phyloP scores from a whole-genome alignment of 768 basidiomycete species.

The Tulasnella sp. region DNA sequence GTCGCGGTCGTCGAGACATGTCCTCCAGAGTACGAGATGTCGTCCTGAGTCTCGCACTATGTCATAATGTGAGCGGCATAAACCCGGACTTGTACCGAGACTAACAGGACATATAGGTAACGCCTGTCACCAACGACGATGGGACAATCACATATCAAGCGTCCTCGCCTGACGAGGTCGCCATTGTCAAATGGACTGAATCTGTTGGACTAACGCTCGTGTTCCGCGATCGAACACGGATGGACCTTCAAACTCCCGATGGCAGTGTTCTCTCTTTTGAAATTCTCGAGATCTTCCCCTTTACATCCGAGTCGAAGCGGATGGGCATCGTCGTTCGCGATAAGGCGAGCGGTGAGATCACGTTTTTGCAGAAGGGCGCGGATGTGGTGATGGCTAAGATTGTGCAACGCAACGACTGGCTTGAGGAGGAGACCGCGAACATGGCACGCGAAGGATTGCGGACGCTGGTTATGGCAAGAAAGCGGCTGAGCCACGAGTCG shows the following conservation, averaged over 20 bases:
- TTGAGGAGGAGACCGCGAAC: slow-evolving; percentile 96
- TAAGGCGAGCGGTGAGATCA: slow-evolving; percentile 56
- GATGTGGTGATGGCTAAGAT: slow-evolving; percentile 97
- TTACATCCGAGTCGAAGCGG: slow-evolving; percentile 96
- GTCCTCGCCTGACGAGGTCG: slow-evolving; percentile 97
- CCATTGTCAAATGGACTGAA: slow-evolving; percentile 94
- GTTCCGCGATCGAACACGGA: slow-evolving; percentile 81
- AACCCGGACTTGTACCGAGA: neutral
- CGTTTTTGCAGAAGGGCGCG: slow-evolving; percentile 91
- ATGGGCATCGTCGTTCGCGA: slow-evolving; percentile 98
- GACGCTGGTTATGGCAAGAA: slow-evolving; percentile 85
- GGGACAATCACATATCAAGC: slow-evolving; percentile 95
- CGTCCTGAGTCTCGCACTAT: slow-evolving; percentile 83
- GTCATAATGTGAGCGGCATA: slow-evolving; percentile 67
- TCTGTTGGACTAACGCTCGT: slow-evolving; percentile 84
- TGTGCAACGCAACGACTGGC: slow-evolving; percentile 95
- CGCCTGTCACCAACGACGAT: slow-evolving; percentile 89
- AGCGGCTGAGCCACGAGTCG: slow-evolving; percentile 51
- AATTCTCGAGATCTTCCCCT: slow-evolving; percentile 90
- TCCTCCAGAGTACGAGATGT: slow-evolving; percentile 86
- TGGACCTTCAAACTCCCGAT: slow-evolving; percentile 63
- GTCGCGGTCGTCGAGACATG: slow-evolving; percentile 84
- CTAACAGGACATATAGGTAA: slow-evolving; percentile 48
- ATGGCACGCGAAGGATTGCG: slow-evolving; percentile 95
- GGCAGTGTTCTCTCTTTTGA: slow-evolving; percentile 59